Evolutionary conservation across 306 rosid species (phyloP).

Genomic region (cucumber (Cucumis sativus)): DNA sequence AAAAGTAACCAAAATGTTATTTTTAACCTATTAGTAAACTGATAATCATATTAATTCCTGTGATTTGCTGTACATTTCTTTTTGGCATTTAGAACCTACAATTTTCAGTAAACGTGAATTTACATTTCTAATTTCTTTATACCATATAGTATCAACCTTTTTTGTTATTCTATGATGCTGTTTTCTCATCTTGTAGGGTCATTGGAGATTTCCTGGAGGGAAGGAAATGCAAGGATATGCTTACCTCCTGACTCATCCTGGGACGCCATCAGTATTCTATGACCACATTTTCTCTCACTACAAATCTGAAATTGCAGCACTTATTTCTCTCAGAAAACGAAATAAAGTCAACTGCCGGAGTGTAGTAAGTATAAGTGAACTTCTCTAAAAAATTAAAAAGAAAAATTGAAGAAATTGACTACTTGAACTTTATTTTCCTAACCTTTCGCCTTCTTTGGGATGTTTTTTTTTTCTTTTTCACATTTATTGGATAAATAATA

Average conservation of each 20-base stretch:
- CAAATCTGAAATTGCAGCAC: conserved; percentile 40
- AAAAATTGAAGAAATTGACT: background rate
- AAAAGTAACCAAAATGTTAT: too few relatives aligned
- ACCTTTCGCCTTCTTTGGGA: background rate
- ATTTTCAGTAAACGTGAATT: background rate
- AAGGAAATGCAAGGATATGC: conserved; percentile 99
- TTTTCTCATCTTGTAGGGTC: conserved; percentile 57
- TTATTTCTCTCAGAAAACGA: conserved; percentile 54
- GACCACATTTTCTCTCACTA: conserved; percentile 79
- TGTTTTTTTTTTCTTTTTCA: background rate
- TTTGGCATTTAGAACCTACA: background rate
- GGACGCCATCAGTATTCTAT: conserved; percentile 79
- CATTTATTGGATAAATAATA: background rate
- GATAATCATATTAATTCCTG: background rate
- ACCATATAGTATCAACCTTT: background rate
- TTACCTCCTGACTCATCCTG: conserved; percentile 95
- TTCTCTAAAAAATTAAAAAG: background rate
- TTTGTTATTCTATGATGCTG: conserved; percentile 3
- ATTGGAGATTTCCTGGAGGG: conserved; percentile 87
- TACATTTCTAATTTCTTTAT: background rate
- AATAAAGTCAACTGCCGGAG: conserved; percentile 68
- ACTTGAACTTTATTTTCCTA: background rate
- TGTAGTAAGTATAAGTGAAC: conserved; percentile 39
- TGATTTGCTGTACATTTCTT: background rate
- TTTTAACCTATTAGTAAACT: background rate